Base-by-base conservation (phyloP, 2,329 filamentous ascomycete genomes). In the Didymella pinodella region DNA sequence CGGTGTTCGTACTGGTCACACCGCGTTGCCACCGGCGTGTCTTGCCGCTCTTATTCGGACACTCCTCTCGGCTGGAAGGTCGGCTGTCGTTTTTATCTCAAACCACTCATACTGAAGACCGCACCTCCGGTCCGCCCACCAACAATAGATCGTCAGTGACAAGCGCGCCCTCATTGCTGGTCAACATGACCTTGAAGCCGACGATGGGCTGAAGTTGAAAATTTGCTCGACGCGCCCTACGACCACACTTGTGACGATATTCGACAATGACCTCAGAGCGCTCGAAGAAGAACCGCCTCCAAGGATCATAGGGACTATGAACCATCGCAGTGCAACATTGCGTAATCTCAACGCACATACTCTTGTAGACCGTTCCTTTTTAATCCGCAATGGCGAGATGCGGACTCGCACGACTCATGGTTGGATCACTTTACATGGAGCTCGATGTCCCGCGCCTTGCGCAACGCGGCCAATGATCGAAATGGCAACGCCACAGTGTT, bases 131-230 rank as follows among this genome's bases (percentile, higher is more conserved):
- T 12, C 38, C 45, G 40, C 45, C 32, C 25, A 36, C 2, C 40
- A 29, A 20, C 34, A 34, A n/a, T 4, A 7, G 36, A 26, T 40
- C 32, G n/a, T 47, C 50, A 59, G 50, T 59, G 56, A 54, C 20
- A 14, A 43, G 12, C 16, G 16, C 16, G 28, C 34, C 14, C 25
- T 28, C 14, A 22, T 16, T 7, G 41, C 7, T 29, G 4, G 25
- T 25, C 32, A 28, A 44, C 20, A 22, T 38, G 41, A 43, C 25
- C n/a, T 10, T n/a, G 36, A 26, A 12, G 32, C 36, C 36, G 18
- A 40, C 8, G n/a, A 40, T 20, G n/a, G 36, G 36, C 36, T 40
- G 36, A 20, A 20, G 31, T 26, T 14, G 34, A 1, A 29, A 11
- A 2, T 7, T 14, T 28, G 14, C n/a, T 31, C 25, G 25, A 34